phyloP scores from a whole-genome alignment of 208 protist genomes.

The Crithidia brevicula region DNA sequence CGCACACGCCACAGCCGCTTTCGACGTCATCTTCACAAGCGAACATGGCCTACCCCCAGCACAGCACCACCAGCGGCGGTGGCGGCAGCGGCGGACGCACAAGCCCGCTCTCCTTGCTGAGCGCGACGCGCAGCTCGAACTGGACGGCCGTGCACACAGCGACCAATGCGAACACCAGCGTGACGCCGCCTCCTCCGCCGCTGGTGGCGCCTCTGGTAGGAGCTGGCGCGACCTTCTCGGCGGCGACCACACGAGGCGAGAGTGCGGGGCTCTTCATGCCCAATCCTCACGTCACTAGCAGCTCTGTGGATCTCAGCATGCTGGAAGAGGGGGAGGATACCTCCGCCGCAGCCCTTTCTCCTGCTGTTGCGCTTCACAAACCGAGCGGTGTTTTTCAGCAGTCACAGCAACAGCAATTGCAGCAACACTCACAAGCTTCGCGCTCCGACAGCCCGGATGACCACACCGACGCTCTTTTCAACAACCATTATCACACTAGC shows the following conservation, averaged over 20 bases:
- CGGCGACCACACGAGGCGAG: too few relatives aligned
- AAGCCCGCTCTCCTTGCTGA: neutral
- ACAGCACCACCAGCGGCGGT: neutral
- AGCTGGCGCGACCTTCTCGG: neutral
- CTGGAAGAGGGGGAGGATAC: neutral
- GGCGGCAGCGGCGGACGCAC: neutral
- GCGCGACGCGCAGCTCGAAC: slow-evolving; percentile 7
- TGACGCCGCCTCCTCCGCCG: slow-evolving; percentile 18
- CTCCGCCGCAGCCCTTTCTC: too few relatives aligned
- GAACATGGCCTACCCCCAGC: neutral
- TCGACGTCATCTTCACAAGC: neutral
- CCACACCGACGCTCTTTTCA: too few relatives aligned
- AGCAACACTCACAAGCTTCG: neutral
- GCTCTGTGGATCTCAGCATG: neutral
- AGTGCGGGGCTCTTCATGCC: neutral
- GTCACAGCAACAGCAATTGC: neutral
- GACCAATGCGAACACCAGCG: slow-evolving; percentile 30
- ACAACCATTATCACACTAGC: too few relatives aligned
- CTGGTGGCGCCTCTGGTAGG: neutral
- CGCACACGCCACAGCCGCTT: neutral
- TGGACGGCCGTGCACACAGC: slow-evolving; percentile 39
- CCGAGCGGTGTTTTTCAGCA: neutral
- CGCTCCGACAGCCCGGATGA: neutral
- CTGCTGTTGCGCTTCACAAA: too few relatives aligned
- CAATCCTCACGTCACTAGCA: neutral